Base-by-base conservation (phyloP, 345 rosid species). In the Abelmoschus esculentus region DNA sequence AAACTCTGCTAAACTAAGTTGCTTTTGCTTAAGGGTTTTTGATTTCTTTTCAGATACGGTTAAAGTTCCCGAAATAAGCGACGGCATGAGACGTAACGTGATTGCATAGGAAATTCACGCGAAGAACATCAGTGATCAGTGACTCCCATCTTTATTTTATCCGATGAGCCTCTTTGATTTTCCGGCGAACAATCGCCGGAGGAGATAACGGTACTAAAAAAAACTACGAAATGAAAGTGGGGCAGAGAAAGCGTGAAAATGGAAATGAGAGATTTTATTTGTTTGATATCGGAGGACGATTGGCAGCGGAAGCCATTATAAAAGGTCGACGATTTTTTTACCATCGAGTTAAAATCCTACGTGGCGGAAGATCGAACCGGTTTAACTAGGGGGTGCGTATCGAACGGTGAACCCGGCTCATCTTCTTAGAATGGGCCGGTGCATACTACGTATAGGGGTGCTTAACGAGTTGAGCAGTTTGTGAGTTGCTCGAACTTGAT, bases 1-100 rank as follows among this genome's bases (percentile, higher is more conserved):
- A 78, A 86, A 79, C 82, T 73, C 80, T 61, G 84, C 85, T 28
- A 86, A 78, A 57, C 80, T 10, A 75, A 60, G 78, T 78, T 46
- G 78, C 78, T 82, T 80, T 73, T 59, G 77, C 61, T 63, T 74
- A 56, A 57, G 79, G 46, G 75, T 44, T 44, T 44, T 42, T 58
- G 13, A 0, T 63, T 65, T 44, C 59, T 6, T 62, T 46, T 44
- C 67, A 76, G 77, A 73, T 72, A 70, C 80, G 77, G 40, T 72
- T 82, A 69, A 81, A 77, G 76, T 75, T 54, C 70, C 87, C 84
- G 78, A 81, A 76, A 81, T 75, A 83, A 84, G 86, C 83, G 78
- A 84, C 76, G 79, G 71, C 66, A 50, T 64, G 74, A 72, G 55
- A 79, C 86, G 80, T 78, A 66, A 83, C 78, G 71, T 77, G 66